phyloP scores from a whole-genome alignment of 257 asterid genomes.

The Parsonsia alboflavescens region DNA sequence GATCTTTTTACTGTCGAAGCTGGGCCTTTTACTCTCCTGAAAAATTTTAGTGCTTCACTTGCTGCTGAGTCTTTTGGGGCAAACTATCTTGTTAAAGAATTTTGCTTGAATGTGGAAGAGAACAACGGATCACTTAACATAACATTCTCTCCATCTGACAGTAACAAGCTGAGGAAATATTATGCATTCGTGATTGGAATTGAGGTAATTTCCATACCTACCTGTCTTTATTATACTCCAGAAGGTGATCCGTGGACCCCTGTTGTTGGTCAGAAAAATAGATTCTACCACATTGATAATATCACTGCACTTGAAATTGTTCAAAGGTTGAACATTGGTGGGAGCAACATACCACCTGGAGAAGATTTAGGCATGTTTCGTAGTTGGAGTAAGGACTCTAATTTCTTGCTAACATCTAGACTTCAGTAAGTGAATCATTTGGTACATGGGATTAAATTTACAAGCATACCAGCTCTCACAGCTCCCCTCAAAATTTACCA shows the following conservation, averaged over 20 bases:
- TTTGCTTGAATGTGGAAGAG: not conserved
- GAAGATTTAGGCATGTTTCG: slow-evolving; percentile 19
- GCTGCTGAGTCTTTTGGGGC: slow-evolving; percentile 11
- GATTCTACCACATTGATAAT: slow-evolving; percentile 2
- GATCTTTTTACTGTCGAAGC: slow-evolving; percentile 20
- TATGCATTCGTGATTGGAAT: slow-evolving; percentile 14
- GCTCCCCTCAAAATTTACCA: too few species aligned
- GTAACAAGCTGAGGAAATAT: not conserved
- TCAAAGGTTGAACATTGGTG: slow-evolving; percentile 16
- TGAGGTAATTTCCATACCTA: slow-evolving; percentile 17
- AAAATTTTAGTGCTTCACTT: slow-evolving; percentile 12
- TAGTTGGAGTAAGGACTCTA: too few species aligned
- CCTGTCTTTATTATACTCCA: slow-evolving; percentile 9
- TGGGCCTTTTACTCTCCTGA: slow-evolving; percentile 16
- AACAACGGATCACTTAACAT: slow-evolving; percentile 13
- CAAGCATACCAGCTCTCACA: too few species aligned
- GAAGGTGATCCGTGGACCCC: slow-evolving; percentile 2
- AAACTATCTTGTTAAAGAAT: too few species aligned
- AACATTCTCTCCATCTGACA: slow-evolving; percentile 28
- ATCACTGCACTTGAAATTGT: slow-evolving; percentile 13
- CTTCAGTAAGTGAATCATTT: not conserved
- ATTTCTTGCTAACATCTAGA: slow-evolving; percentile 30
- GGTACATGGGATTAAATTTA: not conserved
- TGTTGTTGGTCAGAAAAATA: slow-evolving; percentile 8
- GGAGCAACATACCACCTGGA: slow-evolving; percentile 7